Conservation (phyloP, 768 basidiomycete genomes). For the Daedaleopsis sinensis region DNA sequence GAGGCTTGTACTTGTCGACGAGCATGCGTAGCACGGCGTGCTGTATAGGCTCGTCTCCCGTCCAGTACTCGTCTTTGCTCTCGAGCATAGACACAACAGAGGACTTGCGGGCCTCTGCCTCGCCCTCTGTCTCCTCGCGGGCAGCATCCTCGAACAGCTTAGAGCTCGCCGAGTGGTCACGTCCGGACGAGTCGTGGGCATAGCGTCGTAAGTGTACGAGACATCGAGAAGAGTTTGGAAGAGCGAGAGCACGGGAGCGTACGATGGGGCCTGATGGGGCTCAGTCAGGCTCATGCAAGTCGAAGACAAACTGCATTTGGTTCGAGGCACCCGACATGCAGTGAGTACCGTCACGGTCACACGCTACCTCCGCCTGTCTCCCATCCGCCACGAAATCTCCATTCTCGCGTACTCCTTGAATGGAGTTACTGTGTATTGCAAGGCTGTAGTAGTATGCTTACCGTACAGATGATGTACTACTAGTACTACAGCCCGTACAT, state of each 20-base stretch:
- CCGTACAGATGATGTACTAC: no score
- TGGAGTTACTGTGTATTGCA: no score
- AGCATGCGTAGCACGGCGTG: constrained; percentile 84
- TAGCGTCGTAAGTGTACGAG: background rate
- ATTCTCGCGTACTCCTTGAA: no score
- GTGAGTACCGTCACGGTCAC: no score
- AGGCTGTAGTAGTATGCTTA: no score
- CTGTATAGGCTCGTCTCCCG: constrained; percentile 70
- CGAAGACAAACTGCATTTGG: constrained; percentile 4
- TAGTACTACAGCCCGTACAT: no score
- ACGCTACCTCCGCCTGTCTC: no score
- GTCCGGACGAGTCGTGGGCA: constrained; percentile 7
- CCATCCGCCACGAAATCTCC: no score
- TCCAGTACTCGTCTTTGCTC: constrained; percentile 68
- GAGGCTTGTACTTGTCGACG: constrained; percentile 83
- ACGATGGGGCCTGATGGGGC: constrained; percentile 13
- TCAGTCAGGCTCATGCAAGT: constrained; percentile 24
- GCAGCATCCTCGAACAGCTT: constrained; percentile 71
- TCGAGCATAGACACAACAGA: constrained; percentile 37
- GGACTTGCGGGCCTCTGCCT: constrained; percentile 15
- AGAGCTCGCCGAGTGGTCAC: constrained; percentile 46
- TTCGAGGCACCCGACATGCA: constrained; percentile 18
- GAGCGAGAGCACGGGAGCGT: background rate
- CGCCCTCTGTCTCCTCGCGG: constrained; percentile 49
- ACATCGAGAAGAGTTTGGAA: background rate